Conservation (phyloP, 169 alveolate genomes). For the Theileria sp. region DNA sequence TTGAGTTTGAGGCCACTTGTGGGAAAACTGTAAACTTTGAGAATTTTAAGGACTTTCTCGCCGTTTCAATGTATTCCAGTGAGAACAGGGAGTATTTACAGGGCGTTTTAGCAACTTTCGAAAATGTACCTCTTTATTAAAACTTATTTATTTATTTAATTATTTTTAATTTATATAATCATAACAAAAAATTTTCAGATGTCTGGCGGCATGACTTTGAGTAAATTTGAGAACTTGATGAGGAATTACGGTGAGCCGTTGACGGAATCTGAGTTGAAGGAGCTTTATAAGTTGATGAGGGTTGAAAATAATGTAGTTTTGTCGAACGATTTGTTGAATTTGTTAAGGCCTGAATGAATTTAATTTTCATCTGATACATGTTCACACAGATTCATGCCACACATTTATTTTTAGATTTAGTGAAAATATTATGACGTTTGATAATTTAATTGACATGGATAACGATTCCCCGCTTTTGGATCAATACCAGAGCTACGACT, state of each 20-base stretch:
- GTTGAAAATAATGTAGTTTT: neutral
- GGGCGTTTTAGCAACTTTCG: constrained; percentile 19
- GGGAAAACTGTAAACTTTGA: constrained; percentile 48
- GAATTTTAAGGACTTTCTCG: constrained; percentile 56
- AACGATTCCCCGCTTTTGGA: constrained; percentile 53
- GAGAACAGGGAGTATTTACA: constrained; percentile 41
- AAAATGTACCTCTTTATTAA: constrained; percentile 17
- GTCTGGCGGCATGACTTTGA: constrained; percentile 10
- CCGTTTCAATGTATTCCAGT: constrained; percentile 51
- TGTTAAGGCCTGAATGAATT: constrained; percentile 11
- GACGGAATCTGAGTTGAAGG: constrained; percentile 51
- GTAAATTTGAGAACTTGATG: constrained; percentile 55
- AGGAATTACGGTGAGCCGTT: constrained; percentile 67
- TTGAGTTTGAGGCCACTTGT: constrained; percentile 53
- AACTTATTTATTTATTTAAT: neutral
- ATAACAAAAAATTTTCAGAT: constrained; percentile 20
- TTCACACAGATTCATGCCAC: constrained; percentile 32
- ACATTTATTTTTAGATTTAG: neutral
- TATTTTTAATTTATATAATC: neutral
- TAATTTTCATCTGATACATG: neutral
- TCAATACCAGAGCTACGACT: constrained; percentile 29
- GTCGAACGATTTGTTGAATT: constrained; percentile 10
- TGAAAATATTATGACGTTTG: constrained; percentile 22
- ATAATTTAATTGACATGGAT: constrained; percentile 50
- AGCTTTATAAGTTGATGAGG: constrained; percentile 27